Conservation (phyloP, 495 filamentous ascomycete species). For the Neurospora africana region DNA sequence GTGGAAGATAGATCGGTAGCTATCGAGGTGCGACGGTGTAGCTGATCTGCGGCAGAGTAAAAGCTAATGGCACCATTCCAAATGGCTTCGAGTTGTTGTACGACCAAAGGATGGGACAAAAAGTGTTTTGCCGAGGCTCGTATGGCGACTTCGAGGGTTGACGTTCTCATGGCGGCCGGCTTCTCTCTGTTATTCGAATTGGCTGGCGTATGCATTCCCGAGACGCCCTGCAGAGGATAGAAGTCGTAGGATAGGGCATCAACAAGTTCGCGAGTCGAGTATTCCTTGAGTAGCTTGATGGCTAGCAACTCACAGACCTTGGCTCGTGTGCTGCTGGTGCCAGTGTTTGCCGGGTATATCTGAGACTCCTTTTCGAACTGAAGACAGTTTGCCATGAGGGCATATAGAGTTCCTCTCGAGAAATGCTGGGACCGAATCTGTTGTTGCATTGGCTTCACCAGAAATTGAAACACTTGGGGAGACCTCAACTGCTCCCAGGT, state of each 20-base stretch:
- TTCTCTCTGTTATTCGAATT: slow-evolving; percentile 23
- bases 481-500: slow-evolving; percentile 94
- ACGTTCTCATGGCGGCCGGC: slow-evolving; percentile 59
- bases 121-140: slow-evolving; percentile 83
- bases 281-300: slow-evolving; percentile 81
- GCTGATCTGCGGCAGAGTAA: slow-evolving; percentile 70
- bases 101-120: slow-evolving; percentile 76
- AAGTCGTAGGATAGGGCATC: slow-evolving; percentile 93
- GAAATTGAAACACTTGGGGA: slow-evolving; percentile 88
- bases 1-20: slow-evolving; percentile 7
- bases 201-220: slow-evolving; percentile 38
- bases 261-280: slow-evolving; percentile 74
- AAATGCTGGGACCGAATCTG: slow-evolving; percentile 71
- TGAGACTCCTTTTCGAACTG: slow-evolving; percentile 86
- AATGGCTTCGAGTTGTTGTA: slow-evolving; percentile 88
- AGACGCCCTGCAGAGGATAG: slow-evolving; percentile 69
- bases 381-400: slow-evolving; percentile 82
- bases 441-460: slow-evolving; percentile 83
- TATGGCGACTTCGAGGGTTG: slow-evolving; percentile 84
- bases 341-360: slow-evolving; percentile 68
- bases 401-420: slow-evolving; percentile 75
- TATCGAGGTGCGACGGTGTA: slow-evolving; percentile 47
- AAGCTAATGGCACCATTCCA: slow-evolving; percentile 94
- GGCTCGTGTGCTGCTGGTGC: slow-evolving; percentile 69
- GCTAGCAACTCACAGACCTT: slow-evolving; percentile 87